Evolutionary conservation across 345 rosid species (phyloP).

Genomic region (Gossypium thurberi): DNA sequence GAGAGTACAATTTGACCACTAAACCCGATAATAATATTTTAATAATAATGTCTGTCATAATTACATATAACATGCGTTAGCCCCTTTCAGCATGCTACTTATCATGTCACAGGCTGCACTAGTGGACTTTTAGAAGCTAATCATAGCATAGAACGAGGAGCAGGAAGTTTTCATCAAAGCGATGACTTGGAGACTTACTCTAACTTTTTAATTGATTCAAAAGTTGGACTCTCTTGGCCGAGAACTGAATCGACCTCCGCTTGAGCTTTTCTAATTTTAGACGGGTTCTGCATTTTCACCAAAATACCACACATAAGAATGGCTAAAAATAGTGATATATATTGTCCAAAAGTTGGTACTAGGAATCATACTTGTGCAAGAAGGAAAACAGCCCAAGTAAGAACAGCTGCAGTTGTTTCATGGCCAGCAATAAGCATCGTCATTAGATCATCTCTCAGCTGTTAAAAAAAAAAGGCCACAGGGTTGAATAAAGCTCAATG

Average conservation of each 20-base stretch:
- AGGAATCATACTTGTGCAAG: slow-evolving; percentile 66
- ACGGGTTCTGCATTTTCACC: slow-evolving; percentile 49
- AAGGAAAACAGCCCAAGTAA: slow-evolving; percentile 91
- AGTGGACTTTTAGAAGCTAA: not conserved
- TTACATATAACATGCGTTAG: not conserved
- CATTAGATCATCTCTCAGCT: slow-evolving; percentile 93
- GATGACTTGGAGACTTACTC: slow-evolving; percentile 43
- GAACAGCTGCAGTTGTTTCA: slow-evolving; percentile 96
- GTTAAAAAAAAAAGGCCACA: slow-evolving; percentile 14
- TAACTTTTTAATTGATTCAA: slow-evolving; percentile 62
- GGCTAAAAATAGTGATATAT: not conserved
- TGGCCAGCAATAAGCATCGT: slow-evolving; percentile 96
- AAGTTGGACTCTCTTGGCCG: slow-evolving; percentile 54
- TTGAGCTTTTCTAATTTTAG: slow-evolving; percentile 79
- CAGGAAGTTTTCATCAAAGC: not conserved
- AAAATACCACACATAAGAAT: slow-evolving; percentile 8
- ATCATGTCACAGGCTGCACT: not conserved
- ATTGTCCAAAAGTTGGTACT: slow-evolving; percentile 7
- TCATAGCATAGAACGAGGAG: not conserved
- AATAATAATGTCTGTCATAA: not conserved
- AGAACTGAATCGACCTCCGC: slow-evolving; percentile 77
- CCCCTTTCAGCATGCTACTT: not conserved
- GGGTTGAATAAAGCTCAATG: slow-evolving; percentile 1
- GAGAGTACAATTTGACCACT: not conserved
- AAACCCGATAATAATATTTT: not conserved